phyloP scores from a whole-genome alignment of 2,329 filamentous ascomycete genomes.

The Colletotrichum phormii region DNA sequence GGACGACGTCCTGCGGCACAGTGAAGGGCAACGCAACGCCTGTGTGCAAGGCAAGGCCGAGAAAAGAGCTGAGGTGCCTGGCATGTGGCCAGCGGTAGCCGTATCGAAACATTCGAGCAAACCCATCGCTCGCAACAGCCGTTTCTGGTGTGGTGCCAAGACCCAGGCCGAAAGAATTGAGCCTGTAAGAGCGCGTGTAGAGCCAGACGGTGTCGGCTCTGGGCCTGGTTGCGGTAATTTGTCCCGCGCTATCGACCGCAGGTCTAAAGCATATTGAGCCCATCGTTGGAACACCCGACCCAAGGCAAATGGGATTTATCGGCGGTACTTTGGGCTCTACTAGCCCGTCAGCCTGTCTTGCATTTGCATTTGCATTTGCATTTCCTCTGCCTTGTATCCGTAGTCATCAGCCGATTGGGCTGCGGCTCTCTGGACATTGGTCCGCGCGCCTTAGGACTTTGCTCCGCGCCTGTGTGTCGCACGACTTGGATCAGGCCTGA shows the following conservation, averaged over 20 bases:
- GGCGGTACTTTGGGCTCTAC: slow-evolving; percentile 19
- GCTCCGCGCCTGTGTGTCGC: slow-evolving; percentile 20
- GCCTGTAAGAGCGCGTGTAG: slow-evolving; percentile 27
- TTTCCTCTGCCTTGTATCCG: slow-evolving; percentile 1
- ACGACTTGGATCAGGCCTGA: slow-evolving; percentile 25
- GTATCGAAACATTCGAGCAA: slow-evolving; percentile 15
- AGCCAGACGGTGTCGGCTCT: slow-evolving; percentile 29
- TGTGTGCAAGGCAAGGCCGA: not conserved
- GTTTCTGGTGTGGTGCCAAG: slow-evolving; percentile 31
- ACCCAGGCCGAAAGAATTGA: slow-evolving; percentile 1
- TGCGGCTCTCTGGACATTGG: slow-evolving; percentile 9
- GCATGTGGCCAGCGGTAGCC: slow-evolving; percentile 17
- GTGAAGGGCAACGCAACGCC: slow-evolving; percentile 1
- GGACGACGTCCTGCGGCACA: slow-evolving; percentile 14
- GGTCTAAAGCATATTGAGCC: slow-evolving; percentile 20
- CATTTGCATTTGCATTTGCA: slow-evolving; percentile 18
- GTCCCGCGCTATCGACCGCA: slow-evolving; percentile 34
- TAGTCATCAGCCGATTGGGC: slow-evolving; percentile 10
- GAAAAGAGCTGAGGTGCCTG: slow-evolving; percentile 10
- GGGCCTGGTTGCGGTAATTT: slow-evolving; percentile 36
- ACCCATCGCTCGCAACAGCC: slow-evolving; percentile 21
- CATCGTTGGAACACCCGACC: slow-evolving; percentile 3
- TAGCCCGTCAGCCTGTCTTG: slow-evolving; percentile 5
- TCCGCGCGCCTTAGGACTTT: slow-evolving; percentile 15
- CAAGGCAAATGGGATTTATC: slow-evolving; percentile 3